Evolutionary conservation across 169 alveolate species (phyloP).

Genomic region (Blepharisma undulans): DNA sequence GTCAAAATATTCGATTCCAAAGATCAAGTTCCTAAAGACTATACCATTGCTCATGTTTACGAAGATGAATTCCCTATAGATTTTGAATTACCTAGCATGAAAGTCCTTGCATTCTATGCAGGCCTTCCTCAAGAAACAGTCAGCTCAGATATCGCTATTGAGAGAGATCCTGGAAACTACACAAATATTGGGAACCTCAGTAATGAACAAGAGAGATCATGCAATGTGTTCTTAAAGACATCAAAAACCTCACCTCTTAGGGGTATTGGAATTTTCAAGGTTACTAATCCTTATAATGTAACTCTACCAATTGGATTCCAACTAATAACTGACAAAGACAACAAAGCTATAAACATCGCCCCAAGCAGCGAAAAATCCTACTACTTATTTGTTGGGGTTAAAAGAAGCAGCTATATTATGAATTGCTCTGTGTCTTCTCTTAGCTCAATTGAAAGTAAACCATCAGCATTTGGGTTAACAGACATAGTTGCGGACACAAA

Average conservation of each 20-base stretch:
- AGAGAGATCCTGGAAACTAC: no score
- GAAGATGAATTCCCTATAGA: not conserved
- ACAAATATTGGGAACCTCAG: not conserved
- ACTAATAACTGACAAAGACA: not conserved
- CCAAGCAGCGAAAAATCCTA: not conserved
- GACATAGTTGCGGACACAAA: constrained; percentile 13
- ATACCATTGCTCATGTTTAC: not conserved
- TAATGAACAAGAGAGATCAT: not conserved
- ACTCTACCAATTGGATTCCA: not conserved
- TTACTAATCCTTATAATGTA: not conserved
- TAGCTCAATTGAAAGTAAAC: not conserved
- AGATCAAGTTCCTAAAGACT: not conserved
- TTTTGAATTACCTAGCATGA: not conserved
- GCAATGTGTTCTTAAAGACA: not conserved
- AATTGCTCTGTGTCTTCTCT: not conserved
- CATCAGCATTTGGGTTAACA: not conserved
- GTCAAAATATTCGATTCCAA: not conserved
- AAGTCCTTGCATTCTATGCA: constrained; percentile 6
- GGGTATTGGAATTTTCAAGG: not conserved
- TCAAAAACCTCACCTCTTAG: not conserved
- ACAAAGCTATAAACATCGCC: not conserved
- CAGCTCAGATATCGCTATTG: no score
- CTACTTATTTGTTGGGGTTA: not conserved
- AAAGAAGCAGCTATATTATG: not conserved
- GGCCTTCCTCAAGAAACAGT: no score